Percentiles rank a stretch among this genome's conserved stretches.
phyloP scores from a whole-genome alignment of 2,329 filamentous ascomycete genomes.

The Diaporthe vexans region DNA sequence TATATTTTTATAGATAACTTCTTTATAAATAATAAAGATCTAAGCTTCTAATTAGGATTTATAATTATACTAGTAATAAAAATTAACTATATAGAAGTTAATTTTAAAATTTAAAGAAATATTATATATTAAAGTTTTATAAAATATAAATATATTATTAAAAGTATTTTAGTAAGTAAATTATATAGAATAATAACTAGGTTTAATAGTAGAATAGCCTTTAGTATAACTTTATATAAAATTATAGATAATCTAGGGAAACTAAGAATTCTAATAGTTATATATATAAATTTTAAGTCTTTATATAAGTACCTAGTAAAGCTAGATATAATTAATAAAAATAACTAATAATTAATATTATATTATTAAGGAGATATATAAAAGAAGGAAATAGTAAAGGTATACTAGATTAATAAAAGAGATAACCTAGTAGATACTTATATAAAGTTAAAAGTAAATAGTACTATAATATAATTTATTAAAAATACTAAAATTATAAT shows the following conservation, averaged over 20 bases:
- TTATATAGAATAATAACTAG: not conserved
- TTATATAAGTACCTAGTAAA: not conserved
- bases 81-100: not conserved
- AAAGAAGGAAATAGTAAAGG: no score
- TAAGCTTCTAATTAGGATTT: not conserved
- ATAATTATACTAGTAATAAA: not conserved
- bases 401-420: no score
- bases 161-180: not conserved
- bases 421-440: no score
- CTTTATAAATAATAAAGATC: not conserved
- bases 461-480: no score
- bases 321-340: no score
- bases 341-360: no score
- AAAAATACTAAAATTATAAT: no score
- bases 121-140: not conserved
- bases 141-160: not conserved
- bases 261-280: not conserved
- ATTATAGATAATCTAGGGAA: not conserved
- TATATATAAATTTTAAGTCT: not conserved
- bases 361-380: no score
- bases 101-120: not conserved
- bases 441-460: no score
- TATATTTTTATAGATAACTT: not conserved
- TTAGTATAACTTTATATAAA: no score
- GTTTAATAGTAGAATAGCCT: not conserved